Evolutionary conservation across 2,329 filamentous ascomycete species (phyloP), one percentile per base, ranked within the genome.

Genomic region (Phoma sp.): DNA sequence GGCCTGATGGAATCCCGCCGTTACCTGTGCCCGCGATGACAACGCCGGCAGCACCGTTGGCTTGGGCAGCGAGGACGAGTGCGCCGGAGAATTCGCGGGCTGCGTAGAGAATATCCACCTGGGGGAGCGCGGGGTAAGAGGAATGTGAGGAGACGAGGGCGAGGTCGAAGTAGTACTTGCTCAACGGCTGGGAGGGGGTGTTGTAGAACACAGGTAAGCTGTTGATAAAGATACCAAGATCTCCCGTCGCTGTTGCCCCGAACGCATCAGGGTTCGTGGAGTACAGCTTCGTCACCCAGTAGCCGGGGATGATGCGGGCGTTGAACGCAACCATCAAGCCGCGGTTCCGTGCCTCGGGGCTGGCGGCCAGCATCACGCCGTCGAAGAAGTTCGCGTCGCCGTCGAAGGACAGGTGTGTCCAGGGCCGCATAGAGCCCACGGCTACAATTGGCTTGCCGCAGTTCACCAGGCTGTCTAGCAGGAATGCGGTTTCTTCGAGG

Each of bases 311-410:
- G n/a, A 69, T 69, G 1, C 64, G 60, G 4, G 52, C 56, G 25
- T 71, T 71, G 52, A 69, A 71, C 1, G 67, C 67, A 0, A 70
- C 65, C 63, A 70, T 64, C 4, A 64, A 23, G 1, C 68, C 68
- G 42, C 68, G 45, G 18, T 68, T 52, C 0, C 58, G 55, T 0
- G 68, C 51, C 9, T 64, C 60, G 0, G 64, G 61, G 18, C 46
- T 60, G 2, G 65, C 66, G 22, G 67, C 68, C 0, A 68, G 39
- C 59, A 64, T 65, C 1, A 62, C 67, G 0, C 58, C 67, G 14
- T 70, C 58, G 53, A 69, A 71, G 48, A 70, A 69, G 30, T 71
- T 69, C 7, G 66, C 59, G 25, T 67, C 63, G 24, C 68, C 66
- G 32, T 69, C 65, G 35, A 60, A 67, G 4, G 55, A 60, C 4